Evolutionary conservation across 805 yeast genomes (phyloP), one percentile per base, ranked within the genome.

Genomic region (Zygosaccharomyces pseudorouxii): DNA sequence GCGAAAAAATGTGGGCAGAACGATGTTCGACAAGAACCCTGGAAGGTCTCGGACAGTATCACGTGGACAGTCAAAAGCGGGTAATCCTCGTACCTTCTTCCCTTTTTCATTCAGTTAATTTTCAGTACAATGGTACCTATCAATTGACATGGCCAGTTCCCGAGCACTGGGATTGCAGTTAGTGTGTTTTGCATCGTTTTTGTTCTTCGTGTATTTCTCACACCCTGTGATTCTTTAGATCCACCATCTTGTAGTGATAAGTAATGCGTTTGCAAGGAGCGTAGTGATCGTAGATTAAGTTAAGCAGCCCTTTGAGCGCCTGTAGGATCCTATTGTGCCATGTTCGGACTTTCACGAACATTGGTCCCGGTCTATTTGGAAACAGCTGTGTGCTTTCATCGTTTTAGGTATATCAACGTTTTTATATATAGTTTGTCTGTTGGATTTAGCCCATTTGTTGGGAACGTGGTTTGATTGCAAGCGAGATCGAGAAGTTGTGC

Each of bases 201-300:
- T 25, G 7, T 25, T 3, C 10, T 8, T 9, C 11, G 28, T 25
- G 28, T 10, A 3, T 25, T 25, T 10, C 28, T 23, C 28, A 12
- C 5, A 20, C n/a, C 18, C n/a, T n/a, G 19, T 14, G 30, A 5
- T 38, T 38, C 10, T n/a, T 19, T 4, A 38, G 19, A 3, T 41
- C 36, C 10, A 41, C 44, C n/a, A 41, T 33, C 14, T 22, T 41
- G 44, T 29, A 41, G 10, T 20, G 44, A 23, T 41, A 41, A 16
- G 44, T 41, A 11, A 41, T 41, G 11, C 44, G 44, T 41, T 33
- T 41, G 23, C 44, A 41, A 19, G 44, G 44, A 19, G 37, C 9
- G 16, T 41, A 41, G 9, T 41, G 33, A 29, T 23, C 20, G 44
- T 18, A 41, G 19, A 41, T 18, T 16, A 41, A 23, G 10, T 12